Evolutionary conservation across 2,329 filamentous ascomycete genomes (phyloP).

Genomic region (Diaporthe sp.): DNA sequence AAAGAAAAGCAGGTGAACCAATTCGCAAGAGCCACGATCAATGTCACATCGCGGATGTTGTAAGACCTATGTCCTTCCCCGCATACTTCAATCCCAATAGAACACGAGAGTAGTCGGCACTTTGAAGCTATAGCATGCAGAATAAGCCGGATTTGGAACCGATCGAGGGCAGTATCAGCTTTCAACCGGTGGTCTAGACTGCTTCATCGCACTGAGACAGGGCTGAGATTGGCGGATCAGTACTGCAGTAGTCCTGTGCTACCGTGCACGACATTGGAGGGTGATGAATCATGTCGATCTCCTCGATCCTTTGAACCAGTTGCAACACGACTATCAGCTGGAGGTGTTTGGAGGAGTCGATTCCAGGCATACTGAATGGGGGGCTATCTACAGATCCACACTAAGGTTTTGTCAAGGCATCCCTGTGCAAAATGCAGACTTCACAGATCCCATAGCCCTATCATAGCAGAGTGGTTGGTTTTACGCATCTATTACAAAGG

Average conservation of each 20-base stretch:
- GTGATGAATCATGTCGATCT: constrained; percentile 22
- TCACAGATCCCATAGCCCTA: neutral
- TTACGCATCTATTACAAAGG: neutral
- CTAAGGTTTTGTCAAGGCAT: neutral
- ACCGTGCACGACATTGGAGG: neutral
- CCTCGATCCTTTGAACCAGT: neutral
- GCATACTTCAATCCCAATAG: neutral
- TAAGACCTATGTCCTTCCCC: constrained; percentile 8
- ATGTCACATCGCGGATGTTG: neutral
- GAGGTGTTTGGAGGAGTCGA: constrained; percentile 4
- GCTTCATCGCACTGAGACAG: constrained; percentile 17
- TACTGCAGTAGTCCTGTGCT: neutral
- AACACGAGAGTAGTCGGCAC: neutral
- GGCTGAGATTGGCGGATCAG: constrained; percentile 3
- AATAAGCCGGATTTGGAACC: constrained; percentile 1
- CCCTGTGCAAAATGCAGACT: neutral
- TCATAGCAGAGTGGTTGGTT: neutral
- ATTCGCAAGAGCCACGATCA: neutral
- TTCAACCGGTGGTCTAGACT: constrained; percentile 2
- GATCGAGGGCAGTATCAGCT: neutral
- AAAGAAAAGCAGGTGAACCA: neutral
- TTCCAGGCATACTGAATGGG: neutral
- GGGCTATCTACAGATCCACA: neutral
- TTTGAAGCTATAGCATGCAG: neutral
- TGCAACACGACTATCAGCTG: constrained; percentile 1